Evolutionary conservation across 2,329 filamentous ascomycete genomes (phyloP).

Genomic region (Pseudofabraea citricarpa): DNA sequence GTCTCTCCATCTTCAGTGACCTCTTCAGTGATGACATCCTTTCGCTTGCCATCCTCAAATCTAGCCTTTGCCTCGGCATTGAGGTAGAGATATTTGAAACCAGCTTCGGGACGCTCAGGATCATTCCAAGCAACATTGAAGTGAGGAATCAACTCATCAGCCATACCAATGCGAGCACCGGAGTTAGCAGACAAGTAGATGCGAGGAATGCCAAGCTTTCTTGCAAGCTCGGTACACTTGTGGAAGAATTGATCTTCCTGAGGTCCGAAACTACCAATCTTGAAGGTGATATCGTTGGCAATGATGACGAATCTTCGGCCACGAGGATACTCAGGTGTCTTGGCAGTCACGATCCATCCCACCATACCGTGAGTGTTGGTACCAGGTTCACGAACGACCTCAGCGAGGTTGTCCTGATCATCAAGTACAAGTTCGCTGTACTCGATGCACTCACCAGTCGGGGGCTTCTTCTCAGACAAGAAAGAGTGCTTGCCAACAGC

Average conservation of each 20-base stretch:
- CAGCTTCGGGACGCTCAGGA: conserved; percentile 69
- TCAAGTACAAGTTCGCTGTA: conserved; percentile 93
- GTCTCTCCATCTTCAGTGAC: conserved; percentile 82
- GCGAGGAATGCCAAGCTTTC: conserved; percentile 89
- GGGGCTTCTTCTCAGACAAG: conserved; percentile 75
- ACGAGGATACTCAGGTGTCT: conserved; percentile 89
- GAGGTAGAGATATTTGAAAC: conserved; percentile 97
- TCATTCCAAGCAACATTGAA: conserved; percentile 98
- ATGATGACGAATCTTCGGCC: conserved; percentile 93
- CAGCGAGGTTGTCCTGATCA: conserved; percentile 84
- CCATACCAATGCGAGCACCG: conserved; percentile 93
- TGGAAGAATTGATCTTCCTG: conserved; percentile 97
- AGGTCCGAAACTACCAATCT: conserved; percentile 96
- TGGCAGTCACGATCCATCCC: conserved; percentile 92
- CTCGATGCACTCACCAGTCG: conserved; percentile 85
- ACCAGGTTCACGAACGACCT: conserved; percentile 91
- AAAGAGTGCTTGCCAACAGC: conserved; percentile 68
- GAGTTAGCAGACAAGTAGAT: conserved; percentile 99
- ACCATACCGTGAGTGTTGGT: conserved; percentile 98
- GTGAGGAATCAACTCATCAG: conserved; percentile 93
- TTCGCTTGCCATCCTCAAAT: conserved; percentile 72
- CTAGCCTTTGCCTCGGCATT: conserved; percentile 80
- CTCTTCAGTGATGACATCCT: conserved; percentile 82
- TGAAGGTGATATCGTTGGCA: conserved; percentile 98
- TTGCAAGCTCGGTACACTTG: conserved; percentile 95